Percentiles rank a stretch among this genome's conserved stretches.
phyloP scores from a whole-genome alignment of 805 yeast species.

The Saccharomyces eubayanus region DNA sequence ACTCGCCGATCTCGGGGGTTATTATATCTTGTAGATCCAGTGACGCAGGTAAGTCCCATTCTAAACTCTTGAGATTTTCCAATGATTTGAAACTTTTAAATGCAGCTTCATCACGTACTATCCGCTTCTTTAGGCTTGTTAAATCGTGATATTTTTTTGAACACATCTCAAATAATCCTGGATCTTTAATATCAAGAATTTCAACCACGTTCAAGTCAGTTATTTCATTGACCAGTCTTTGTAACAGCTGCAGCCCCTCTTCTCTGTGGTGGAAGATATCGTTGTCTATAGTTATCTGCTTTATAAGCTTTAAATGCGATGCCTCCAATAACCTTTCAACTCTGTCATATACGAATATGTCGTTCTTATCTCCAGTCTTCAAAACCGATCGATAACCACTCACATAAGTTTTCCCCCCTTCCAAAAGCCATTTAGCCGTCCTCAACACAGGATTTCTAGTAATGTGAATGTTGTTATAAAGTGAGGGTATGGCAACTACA shows the following conservation, averaged over 20 bases:
- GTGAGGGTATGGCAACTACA: conserved; percentile 22
- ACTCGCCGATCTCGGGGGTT: background rate
- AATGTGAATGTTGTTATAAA: conserved; percentile 35
- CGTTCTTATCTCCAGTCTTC: conserved; percentile 32
- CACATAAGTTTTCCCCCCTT: conserved; percentile 33
- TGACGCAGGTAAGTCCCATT: conserved; percentile 5
- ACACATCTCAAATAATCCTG: conserved; percentile 7
- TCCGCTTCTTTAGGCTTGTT: conserved; percentile 7
- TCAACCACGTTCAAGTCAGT: conserved; percentile 20
- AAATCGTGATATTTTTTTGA: conserved; percentile 7
- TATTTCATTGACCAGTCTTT: conserved; percentile 14
- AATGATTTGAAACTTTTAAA: conserved; percentile 5
- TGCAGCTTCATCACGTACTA: conserved; percentile 9
- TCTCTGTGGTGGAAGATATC: conserved; percentile 23
- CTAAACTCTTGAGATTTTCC: conserved; percentile 9
- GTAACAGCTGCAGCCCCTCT: conserved; percentile 11
- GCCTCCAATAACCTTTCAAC: conserved; percentile 36
- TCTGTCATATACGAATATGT: conserved; percentile 31
- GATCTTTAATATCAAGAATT: conserved; percentile 16
- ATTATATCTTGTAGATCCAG: background rate
- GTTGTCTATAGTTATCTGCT: conserved; percentile 31
- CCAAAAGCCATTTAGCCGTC: conserved; percentile 27
- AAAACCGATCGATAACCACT: conserved; percentile 32
- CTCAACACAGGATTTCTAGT: conserved; percentile 30
- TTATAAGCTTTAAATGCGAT: conserved; percentile 29